phyloP scores from a whole-genome alignment of 768 basidiomycete genomes.

The Suillus variegatus region DNA sequence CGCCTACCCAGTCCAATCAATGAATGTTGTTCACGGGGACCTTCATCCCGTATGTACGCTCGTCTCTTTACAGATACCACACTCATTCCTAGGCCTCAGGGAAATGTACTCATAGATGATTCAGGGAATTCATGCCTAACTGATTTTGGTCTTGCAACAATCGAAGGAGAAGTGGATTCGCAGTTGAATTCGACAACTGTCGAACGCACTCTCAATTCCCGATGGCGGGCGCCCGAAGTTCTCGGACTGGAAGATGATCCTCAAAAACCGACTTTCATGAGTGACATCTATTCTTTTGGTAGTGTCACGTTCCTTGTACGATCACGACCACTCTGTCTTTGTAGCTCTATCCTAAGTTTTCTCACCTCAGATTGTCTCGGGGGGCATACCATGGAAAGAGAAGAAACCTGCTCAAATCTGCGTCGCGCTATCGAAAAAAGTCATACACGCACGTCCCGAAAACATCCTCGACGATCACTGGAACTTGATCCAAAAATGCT shows the following conservation, averaged over 20 bases:
- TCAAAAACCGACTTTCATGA: not conserved
- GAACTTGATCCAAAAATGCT: not conserved
- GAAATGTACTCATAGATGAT: not conserved
- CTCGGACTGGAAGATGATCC: not conserved
- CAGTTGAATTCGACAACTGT: not conserved
- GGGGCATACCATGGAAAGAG: not conserved
- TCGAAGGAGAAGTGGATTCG: not conserved
- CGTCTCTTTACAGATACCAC: not conserved
- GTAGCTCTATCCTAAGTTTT: not conserved
- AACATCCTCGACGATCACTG: not conserved
- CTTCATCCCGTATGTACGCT: not conserved
- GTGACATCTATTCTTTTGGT: not conserved
- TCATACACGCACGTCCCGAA: rapidly evolving
- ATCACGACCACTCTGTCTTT: not conserved
- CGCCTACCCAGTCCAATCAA: not conserved
- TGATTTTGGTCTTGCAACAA: not conserved
- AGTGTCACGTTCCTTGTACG: not conserved
- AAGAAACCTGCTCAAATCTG: not conserved
- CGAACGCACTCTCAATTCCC: not conserved
- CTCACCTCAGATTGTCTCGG: not conserved
- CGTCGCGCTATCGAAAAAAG: not conserved
- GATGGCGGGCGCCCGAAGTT: not conserved
- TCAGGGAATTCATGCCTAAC: not conserved
- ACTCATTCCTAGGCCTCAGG: not conserved
- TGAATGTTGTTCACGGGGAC: not conserved